Conservation (phyloP, 352 stramenopile genomes). For the Globisporangium sylvaticum region DNA sequence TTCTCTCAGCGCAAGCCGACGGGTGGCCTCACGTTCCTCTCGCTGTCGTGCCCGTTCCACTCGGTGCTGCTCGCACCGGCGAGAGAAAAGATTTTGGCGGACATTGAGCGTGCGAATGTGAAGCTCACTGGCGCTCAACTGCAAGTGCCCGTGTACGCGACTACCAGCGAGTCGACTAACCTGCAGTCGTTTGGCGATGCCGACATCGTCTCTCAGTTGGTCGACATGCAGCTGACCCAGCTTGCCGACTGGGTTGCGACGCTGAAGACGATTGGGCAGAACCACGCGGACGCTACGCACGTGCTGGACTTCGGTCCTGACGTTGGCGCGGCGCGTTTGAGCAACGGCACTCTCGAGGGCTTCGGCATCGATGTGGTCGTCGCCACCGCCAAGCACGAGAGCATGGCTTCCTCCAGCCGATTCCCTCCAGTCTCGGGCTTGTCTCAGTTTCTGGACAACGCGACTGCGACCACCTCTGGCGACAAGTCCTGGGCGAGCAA, state of each 20-base stretch:
- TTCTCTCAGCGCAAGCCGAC: constrained; percentile 76
- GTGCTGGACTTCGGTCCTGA: constrained; percentile 77
- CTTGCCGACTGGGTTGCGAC: constrained; percentile 61
- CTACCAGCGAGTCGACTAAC: constrained; percentile 43
- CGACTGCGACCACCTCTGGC: not conserved
- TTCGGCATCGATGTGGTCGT: constrained; percentile 55
- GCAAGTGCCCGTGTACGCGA: constrained; percentile 65
- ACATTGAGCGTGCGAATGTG: constrained; percentile 45
- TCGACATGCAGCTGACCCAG: constrained; percentile 65
- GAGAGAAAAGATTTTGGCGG: constrained; percentile 37
- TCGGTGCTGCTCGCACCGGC: constrained; percentile 43
- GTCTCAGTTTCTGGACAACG: constrained; percentile 36
- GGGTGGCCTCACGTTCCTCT: constrained; percentile 51
- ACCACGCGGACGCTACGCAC: constrained; percentile 46
- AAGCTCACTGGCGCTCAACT: constrained; percentile 43
- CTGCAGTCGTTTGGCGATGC: constrained; percentile 42
- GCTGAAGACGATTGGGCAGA: constrained; percentile 30
- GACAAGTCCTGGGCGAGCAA: constrained; percentile 43
- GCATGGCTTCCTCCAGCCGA: constrained; percentile 18
- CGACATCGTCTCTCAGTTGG: constrained; percentile 38
- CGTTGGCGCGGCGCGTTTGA: constrained; percentile 52
- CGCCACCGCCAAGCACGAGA: constrained; percentile 37
- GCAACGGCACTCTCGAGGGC: constrained; percentile 35
- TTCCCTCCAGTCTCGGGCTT: constrained; percentile 34
- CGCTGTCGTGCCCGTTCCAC: constrained; percentile 77